Conservation (phyloP, 192 early-diverging fungal species). For the Umbelopsis sp. region DNA sequence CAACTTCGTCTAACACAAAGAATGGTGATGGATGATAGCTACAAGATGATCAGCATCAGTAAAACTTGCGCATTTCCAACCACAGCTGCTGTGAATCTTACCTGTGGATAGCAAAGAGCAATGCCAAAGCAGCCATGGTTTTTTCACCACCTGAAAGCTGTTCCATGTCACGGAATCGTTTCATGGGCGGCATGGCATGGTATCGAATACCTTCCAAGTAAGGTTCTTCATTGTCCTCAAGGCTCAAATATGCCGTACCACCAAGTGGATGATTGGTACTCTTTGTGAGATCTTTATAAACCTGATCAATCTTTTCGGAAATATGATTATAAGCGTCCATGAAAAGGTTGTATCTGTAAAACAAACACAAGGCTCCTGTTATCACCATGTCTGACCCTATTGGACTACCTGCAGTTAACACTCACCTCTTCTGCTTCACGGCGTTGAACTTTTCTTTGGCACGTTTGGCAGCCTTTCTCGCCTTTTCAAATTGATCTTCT, state of each 20-base stretch:
- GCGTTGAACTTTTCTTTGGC: slow-evolving; percentile 82
- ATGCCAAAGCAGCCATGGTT: slow-evolving; percentile 93
- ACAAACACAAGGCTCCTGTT: background rate
- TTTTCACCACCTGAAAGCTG: slow-evolving; percentile 99
- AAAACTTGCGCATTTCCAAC: no score
- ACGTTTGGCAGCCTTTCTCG: slow-evolving; percentile 76
- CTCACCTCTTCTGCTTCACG: slow-evolving; percentile 75
- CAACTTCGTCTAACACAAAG: slow-evolving; percentile 99
- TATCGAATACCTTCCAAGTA: slow-evolving; percentile 94
- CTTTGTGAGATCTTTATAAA: slow-evolving; percentile 95
- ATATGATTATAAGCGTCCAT: slow-evolving; percentile 87
- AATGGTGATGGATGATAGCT: slow-evolving; percentile 95
- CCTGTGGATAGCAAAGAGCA: slow-evolving; percentile 96
- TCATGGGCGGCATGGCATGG: slow-evolving; percentile 99
- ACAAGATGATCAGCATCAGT: slow-evolving; percentile 8
- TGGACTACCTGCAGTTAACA: slow-evolving; percentile 12
- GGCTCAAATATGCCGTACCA: slow-evolving; percentile 90
- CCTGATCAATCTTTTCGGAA: slow-evolving; percentile 86
- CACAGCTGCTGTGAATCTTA: slow-evolving; percentile 10
- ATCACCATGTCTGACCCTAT: background rate
- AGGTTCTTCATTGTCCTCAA: slow-evolving; percentile 95
- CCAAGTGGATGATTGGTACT: slow-evolving; percentile 86
- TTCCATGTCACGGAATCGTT: slow-evolving; percentile 99
- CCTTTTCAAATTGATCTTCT: slow-evolving; percentile 80
- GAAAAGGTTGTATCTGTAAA: slow-evolving; percentile 71